These are phyloP conservation scores for Bipolaris bicolor DNA, from an alignment of 2,329 filamentous ascomycete species.

Conservation along the genomic window DNA sequence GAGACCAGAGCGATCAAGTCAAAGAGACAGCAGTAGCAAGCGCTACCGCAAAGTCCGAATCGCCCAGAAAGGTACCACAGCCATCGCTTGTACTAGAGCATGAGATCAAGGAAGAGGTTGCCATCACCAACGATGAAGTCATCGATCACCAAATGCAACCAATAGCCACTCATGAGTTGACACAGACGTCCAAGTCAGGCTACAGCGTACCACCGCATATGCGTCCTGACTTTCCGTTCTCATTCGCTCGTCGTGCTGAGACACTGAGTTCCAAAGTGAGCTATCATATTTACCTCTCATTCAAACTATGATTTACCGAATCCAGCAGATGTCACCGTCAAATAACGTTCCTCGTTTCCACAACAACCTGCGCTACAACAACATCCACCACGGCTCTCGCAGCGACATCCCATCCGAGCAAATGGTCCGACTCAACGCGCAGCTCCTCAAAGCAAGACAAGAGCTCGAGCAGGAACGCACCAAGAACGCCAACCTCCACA, in stretches of 20 bases:
- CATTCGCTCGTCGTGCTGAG: not conserved
- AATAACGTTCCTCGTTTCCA: not conserved
- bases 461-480: slow-evolving; percentile 27
- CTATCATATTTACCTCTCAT: not conserved
- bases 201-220: slow-evolving; percentile 20
- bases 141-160: not conserved
- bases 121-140: not conserved
- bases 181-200: not conserved
- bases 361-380: slow-evolving; percentile 4
- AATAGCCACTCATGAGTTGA: not conserved
- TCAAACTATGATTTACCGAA: not conserved
- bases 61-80: not conserved
- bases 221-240: slow-evolving; percentile 7
- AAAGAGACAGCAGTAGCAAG: not conserved
- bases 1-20: not conserved
- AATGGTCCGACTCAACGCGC: slow-evolving; percentile 12
- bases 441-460: slow-evolving; percentile 20
- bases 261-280: slow-evolving; percentile 5
- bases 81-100: not conserved
- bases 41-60: not conserved
- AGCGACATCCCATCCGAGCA: slow-evolving; percentile 15
- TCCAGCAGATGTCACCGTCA: not conserved
- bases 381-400: not conserved
- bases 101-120: not conserved
- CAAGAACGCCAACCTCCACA: slow-evolving; percentile 13